These are phyloP conservation scores for Tulasnella calospora DNA, from an alignment of 768 basidiomycete species.

Conservation along the genomic window DNA sequence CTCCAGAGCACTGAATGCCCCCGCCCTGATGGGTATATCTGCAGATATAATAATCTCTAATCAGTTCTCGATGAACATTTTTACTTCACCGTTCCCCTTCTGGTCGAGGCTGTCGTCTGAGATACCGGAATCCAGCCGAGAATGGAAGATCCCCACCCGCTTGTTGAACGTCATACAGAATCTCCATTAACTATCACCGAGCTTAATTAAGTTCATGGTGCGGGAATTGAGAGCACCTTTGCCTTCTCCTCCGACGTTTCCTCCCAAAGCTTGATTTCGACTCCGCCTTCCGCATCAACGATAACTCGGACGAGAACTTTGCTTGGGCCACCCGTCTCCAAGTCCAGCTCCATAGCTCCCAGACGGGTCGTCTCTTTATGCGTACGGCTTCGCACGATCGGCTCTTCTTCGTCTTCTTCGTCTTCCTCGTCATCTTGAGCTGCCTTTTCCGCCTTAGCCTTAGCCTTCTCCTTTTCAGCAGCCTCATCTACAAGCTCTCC, in stretches of 20 bases:
- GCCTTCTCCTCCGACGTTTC: conserved; percentile 12
- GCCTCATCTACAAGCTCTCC: conserved; percentile 2
- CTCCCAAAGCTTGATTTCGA: conserved; percentile 18
- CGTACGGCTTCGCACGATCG: conserved; percentile 27
- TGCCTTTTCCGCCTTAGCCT: conserved; percentile 22
- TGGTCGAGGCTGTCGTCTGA: too few relatives aligned
- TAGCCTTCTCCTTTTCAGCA: conserved; percentile 14
- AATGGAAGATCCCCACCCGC: neutral
- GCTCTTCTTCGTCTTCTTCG: conserved; percentile 32
- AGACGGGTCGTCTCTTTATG: conserved; percentile 23
- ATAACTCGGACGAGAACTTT: conserved; percentile 17
- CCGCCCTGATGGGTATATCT: neutral
- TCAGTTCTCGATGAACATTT: neutral
- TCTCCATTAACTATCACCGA: neutral
- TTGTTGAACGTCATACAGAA: neutral
- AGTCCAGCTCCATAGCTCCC: conserved; percentile 13
- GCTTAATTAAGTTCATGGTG: conserved; percentile 1
- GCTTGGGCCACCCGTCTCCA: conserved; percentile 14
- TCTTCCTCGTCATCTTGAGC: conserved; percentile 26
- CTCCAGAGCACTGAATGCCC: neutral
- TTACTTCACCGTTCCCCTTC: too few relatives aligned
- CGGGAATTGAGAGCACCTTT: conserved; percentile 15
- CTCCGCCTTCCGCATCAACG: conserved; percentile 14
- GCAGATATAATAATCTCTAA: neutral
- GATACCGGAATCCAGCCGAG: too few relatives aligned